Conservation (phyloP, 176 grass and related monocot genomes). For the Triticum dicoccoides region DNA sequence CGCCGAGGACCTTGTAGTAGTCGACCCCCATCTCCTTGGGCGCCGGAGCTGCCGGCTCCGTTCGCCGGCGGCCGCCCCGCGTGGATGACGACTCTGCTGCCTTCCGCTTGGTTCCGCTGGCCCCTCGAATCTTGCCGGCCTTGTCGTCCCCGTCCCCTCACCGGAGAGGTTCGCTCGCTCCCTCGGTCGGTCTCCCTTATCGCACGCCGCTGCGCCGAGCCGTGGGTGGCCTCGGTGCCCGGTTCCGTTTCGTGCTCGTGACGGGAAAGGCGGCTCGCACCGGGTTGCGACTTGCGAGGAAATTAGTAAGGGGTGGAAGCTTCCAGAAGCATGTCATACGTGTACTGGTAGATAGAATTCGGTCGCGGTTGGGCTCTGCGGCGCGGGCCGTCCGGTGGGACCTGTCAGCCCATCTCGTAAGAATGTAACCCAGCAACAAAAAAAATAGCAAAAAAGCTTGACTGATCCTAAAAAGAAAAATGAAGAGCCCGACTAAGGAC, state of each 20-base stretch:
- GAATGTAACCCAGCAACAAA: too few species aligned
- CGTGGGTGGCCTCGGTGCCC: background rate
- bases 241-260: conserved; percentile 4
- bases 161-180: background rate
- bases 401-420: background rate
- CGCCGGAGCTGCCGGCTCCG: conserved; percentile 6
- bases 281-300: background rate
- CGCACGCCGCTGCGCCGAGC: background rate
- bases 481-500: too few species aligned
- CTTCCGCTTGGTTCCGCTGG: conserved; percentile 39
- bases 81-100: conserved; percentile 16
- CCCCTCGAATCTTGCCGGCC: conserved; percentile 51
- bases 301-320: conserved; percentile 28
- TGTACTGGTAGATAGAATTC: too few species aligned
- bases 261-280: background rate
- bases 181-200: background rate
- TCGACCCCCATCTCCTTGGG: conserved; percentile 68
- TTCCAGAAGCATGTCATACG: conserved; percentile 32
- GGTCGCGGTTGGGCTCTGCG: background rate
- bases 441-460: too few species aligned
- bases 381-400: background rate
- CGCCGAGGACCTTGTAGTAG: conserved; percentile 86
- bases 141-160: background rate
- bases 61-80: conserved; percentile 27
- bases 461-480: too few species aligned